These are phyloP conservation scores for Annulohypoxylon truncatum DNA, from an alignment of 2,329 filamentous ascomycete species.

Conservation along the genomic window DNA sequence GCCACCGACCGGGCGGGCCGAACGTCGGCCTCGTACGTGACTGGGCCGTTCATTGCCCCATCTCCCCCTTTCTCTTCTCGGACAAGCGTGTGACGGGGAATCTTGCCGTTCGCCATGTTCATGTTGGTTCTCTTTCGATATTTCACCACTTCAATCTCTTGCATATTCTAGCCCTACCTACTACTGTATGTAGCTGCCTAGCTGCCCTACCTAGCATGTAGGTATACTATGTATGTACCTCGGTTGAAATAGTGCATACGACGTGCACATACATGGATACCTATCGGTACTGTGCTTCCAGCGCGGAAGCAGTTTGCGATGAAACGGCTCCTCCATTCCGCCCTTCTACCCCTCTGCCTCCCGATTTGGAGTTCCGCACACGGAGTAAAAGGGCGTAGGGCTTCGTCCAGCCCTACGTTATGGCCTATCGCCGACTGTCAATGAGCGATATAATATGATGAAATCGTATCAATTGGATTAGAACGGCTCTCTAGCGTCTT, in stretches of 20 bases:
- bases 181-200: background rate
- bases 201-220: background rate
- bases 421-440: background rate
- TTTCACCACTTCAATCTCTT: background rate
- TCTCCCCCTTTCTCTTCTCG: background rate
- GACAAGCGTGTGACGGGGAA: background rate
- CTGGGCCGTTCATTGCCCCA: background rate
- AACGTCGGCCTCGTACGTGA: conserved; percentile 22
- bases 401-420: background rate
- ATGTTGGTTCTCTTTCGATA: conserved; percentile 17
- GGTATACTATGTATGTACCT: background rate
- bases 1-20: conserved; percentile 14
- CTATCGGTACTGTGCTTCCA: conserved; percentile 10
- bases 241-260: background rate
- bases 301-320: background rate
- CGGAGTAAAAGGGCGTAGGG: background rate
- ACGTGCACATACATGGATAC: background rate
- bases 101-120: conserved; percentile 4
- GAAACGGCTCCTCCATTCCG: background rate
- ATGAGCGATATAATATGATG: background rate
- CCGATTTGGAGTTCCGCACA: background rate
- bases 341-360: background rate
- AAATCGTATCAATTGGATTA: background rate
- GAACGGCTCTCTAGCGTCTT: background rate
- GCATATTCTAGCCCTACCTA: conserved; percentile 6